A percentile compares a stretch with the other conserved stretches of the same genome.
Evolutionary conservation across 176 grass and related monocot species (phyloP).

Genomic region (Carex littledalei): DNA sequence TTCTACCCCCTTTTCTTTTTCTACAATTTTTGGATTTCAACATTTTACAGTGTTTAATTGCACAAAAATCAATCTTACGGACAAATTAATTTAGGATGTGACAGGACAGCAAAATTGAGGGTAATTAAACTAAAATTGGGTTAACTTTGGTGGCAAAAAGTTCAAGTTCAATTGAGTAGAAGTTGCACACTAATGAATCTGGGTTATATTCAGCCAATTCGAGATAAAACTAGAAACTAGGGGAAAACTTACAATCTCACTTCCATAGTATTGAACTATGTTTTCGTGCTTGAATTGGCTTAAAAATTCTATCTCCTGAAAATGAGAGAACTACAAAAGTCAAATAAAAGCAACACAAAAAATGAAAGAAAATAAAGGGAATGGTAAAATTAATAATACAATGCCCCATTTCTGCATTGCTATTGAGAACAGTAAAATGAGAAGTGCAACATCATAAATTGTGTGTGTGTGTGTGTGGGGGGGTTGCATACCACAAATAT

Average conservation of each 20-base stretch:
- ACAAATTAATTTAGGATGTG: neutral
- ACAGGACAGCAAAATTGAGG: neutral
- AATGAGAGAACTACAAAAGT: constrained; percentile 19
- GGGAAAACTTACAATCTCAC: constrained; percentile 71
- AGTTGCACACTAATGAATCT: neutral
- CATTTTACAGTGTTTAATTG: neutral
- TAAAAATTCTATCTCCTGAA: constrained; percentile 98
- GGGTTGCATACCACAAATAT: neutral
- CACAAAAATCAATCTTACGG: too few relatives aligned
- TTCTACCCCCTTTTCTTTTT: neutral
- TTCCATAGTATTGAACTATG: constrained; percentile 97
- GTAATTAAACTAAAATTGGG: neutral
- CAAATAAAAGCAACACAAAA: constrained; percentile 8
- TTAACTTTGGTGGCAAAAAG: neutral
- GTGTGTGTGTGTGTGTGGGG: too few relatives aligned
- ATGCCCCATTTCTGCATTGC: neutral
- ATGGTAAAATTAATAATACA: neutral
- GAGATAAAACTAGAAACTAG: neutral
- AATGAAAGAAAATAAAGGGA: neutral
- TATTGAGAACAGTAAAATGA: constrained; percentile 23
- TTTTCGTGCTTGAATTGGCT: constrained; percentile 99
- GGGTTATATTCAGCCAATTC: neutral
- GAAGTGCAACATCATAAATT: neutral
- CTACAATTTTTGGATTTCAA: neutral
- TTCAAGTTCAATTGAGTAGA: neutral